Evolutionary conservation across 2,329 filamentous ascomycete genomes (phyloP).

Genomic region (Cercospora sp.): DNA sequence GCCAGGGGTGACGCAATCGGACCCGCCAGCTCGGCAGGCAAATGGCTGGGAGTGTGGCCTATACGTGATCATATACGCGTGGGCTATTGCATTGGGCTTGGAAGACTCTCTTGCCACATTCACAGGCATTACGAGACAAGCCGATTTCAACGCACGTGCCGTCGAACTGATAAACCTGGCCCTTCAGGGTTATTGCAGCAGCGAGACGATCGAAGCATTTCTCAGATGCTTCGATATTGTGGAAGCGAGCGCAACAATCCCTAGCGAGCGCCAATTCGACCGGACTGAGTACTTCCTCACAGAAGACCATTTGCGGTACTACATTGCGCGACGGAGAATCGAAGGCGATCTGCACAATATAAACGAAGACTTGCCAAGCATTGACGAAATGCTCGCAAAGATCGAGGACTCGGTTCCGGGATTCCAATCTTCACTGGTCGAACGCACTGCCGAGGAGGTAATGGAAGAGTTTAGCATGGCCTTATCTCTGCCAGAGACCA

Average conservation of each 20-base stretch:
- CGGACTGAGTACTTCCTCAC: conserved; percentile 4
- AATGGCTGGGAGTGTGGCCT: conserved; percentile 18
- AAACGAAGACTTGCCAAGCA: neutral
- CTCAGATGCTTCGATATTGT: conserved; percentile 19
- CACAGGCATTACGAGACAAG: conserved; percentile 2
- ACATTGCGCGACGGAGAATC: conserved; percentile 6
- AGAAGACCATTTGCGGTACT: neutral
- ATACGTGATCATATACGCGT: conserved; percentile 20
- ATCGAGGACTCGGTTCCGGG: neutral
- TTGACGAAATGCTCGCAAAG: neutral
- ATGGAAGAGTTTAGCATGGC: neutral
- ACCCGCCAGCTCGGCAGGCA: neutral
- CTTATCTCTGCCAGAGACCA: neutral
- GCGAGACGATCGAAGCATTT: conserved; percentile 18
- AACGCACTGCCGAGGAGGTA: neutral
- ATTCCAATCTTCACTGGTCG: neutral
- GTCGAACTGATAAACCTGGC: conserved; percentile 16
- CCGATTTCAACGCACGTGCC: neutral
- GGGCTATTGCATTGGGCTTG: conserved; percentile 20
- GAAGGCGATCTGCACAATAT: neutral
- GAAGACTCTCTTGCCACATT: neutral
- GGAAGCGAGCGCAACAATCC: neutral
- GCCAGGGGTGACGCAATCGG: neutral
- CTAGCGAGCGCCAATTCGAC: conserved; percentile 13
- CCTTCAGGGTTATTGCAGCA: conserved; percentile 13